These are phyloP conservation scores for Myriosclerotinia duriaeana DNA, from an alignment of 2,329 filamentous ascomycete genomes.

Conservation along the genomic window DNA sequence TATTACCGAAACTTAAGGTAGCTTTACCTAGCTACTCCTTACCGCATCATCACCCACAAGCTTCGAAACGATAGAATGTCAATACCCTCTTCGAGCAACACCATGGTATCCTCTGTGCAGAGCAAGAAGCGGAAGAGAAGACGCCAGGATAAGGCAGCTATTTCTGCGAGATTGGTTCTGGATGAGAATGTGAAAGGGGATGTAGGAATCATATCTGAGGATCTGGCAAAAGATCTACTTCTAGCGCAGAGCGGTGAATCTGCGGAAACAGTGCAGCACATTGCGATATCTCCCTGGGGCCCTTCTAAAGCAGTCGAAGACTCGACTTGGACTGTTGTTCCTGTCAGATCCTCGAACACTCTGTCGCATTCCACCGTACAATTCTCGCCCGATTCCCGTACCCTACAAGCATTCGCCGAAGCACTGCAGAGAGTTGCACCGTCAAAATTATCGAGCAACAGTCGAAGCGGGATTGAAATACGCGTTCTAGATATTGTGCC, in stretches of 20 bases:
- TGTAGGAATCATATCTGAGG: slow-evolving; percentile 80
- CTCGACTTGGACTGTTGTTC: slow-evolving; percentile 80
- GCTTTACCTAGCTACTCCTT: neutral
- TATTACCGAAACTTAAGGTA: neutral
- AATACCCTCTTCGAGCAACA: neutral
- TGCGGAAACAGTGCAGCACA: slow-evolving; percentile 51
- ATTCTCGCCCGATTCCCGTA: slow-evolving; percentile 69
- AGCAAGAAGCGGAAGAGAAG: slow-evolving; percentile 49
- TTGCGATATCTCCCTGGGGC: slow-evolving; percentile 73
- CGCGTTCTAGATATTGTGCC: slow-evolving; percentile 78
- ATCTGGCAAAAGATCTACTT: slow-evolving; percentile 81
- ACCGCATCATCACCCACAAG: slow-evolving; percentile 6
- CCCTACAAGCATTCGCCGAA: slow-evolving; percentile 76
- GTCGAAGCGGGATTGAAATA: slow-evolving; percentile 79
- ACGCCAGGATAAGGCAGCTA: slow-evolving; percentile 68
- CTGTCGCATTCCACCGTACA: slow-evolving; percentile 76
- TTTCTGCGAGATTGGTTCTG: slow-evolving; percentile 77
- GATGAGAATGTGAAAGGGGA: slow-evolving; percentile 85
- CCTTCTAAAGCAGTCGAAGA: slow-evolving; percentile 58
- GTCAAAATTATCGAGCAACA: slow-evolving; percentile 69
- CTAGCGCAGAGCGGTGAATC: slow-evolving; percentile 53
- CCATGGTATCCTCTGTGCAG: slow-evolving; percentile 6
- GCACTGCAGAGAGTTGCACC: slow-evolving; percentile 71
- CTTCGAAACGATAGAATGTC: slow-evolving; percentile 14
- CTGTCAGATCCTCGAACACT: slow-evolving; percentile 62